Evolutionary conservation across 305 asterid genomes (phyloP), one percentile per base, ranked within the genome.

Genomic region (Ilex paraguariensis): DNA sequence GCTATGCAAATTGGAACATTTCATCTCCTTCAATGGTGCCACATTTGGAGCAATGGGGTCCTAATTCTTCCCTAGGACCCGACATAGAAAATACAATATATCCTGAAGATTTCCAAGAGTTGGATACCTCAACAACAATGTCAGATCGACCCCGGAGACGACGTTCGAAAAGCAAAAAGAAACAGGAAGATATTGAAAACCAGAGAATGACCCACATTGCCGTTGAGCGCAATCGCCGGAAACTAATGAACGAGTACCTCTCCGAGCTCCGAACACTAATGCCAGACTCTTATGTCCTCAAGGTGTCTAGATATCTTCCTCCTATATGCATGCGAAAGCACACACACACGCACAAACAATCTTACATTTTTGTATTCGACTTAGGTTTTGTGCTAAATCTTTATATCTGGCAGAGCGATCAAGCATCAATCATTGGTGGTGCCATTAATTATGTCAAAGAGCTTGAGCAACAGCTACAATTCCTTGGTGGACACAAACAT

Each of bases 151-250:
- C 59, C 10, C 57, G 75, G 36, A 61, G 77, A 17, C 58, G 77
- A 17, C 71, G 82, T 28, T 56, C 71, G 3, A 67, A 69, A 63
- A 59, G 65, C 8, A 65, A 59, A 62, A 74, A 70, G 77, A 71
- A 77, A 55, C 9, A 36, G 14, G 77, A 74, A 68, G 79, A 77
- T 63, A 68, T 77, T 40, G 79, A 77, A 64, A 72, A 64, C 17
- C 82, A 77, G 58, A 70, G 82, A 61, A 77, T 70, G 72, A 73
- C 82, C 42, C 82, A 77, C 75, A 77, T 77, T 67, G 72, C 77
- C 6, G 72, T 75, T 3, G 82, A 77, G 55, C 54, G 82, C 46
- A 77, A 77, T 63, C 77, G 82, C 54, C 58, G 82, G 44, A 74
- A 67, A 63, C 82, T 67, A 63, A 77, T 74, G 82, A 77, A 77